Evolutionary conservation across 192 early-diverging fungal genomes (phyloP), one percentile per base, ranked within the genome.

Genomic region (Jimgerdemannia flammicorona): DNA sequence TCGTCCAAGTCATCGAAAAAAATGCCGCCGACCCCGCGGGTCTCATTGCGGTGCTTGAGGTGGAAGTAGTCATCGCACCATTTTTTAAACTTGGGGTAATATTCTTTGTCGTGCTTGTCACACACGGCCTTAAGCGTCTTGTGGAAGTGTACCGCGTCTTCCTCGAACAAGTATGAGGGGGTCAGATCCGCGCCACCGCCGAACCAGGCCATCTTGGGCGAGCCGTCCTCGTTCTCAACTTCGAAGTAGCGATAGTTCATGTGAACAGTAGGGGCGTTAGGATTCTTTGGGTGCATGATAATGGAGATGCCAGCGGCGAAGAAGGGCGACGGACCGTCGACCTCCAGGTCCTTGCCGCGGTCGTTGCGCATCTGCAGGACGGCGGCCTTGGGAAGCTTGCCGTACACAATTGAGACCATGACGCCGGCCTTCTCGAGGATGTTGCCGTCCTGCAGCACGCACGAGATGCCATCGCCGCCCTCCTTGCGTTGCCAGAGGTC

Each of bases 371-470:
- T 99, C 70, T 97, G 95, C 68, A 87, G 82, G 6, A 93, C 87
- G 59, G 91, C 92, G 3, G 89, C 90, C 17, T 85, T 82, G n/a
- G 93, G 89, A 69, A 97, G 85, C 76, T 95, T 91, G 43, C 91
- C 92, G 68, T 95, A 89, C 10, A 99, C 93, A 65, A 96, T 85
- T 11, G 95, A 96, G 79, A 97, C 89, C 73, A 92, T 93, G 40
- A 99, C 98, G n/a, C 96, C 98, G 10, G 96, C 98, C 90, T 99
- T 98, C 78, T 98, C 95, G 84, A 95, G 95, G 20, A 95, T 95
- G 66, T 91, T 91, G 72, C 97, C 96, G 66, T 95, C 93, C 77
- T 96, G 94, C 43, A 99, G 77, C 8, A 98, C 93, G 81, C 93
- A 94, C 20, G 96, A 95, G 68, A 94, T 90, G 39, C 98, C 98